phyloP scores from a whole-genome alignment of 1,139 yeast genomes.

The Arxiozyma heterogenica region DNA sequence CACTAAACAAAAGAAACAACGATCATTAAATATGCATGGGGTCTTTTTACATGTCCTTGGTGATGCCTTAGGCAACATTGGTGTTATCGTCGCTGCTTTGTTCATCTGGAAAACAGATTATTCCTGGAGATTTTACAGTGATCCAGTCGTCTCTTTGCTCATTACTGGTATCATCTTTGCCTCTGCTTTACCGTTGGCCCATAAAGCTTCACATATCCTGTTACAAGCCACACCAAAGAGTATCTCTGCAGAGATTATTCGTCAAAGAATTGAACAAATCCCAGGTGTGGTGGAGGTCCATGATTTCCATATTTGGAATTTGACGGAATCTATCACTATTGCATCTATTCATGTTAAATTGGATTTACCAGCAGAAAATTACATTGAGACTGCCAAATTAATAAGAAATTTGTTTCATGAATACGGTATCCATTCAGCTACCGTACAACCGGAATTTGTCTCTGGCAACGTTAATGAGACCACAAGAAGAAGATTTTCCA shows the following conservation, averaged over 20 bases:
- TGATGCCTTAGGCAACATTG: constrained; percentile 91
- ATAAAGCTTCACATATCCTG: constrained; percentile 76
- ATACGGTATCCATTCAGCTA: constrained; percentile 85
- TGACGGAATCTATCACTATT: constrained; percentile 77
- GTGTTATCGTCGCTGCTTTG: constrained; percentile 82
- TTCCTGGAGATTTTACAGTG: constrained; percentile 78
- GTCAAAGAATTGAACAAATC: constrained; percentile 54
- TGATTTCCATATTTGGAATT: constrained; percentile 94
- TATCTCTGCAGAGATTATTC: constrained; percentile 66
- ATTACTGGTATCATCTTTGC: constrained; percentile 85
- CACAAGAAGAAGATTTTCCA: constrained; percentile 31
- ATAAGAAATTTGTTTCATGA: constrained; percentile 75
- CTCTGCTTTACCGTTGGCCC: constrained; percentile 84
- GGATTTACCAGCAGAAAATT: constrained; percentile 52
- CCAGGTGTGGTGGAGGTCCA: constrained; percentile 78
- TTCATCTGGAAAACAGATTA: constrained; percentile 91
- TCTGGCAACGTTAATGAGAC: constrained; percentile 25
- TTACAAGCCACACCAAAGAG: constrained; percentile 87
- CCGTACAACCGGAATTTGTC: constrained; percentile 84
- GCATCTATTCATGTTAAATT: constrained; percentile 87
- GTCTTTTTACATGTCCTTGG: constrained; percentile 92
- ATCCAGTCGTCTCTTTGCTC: constrained; percentile 75
- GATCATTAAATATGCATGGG: constrained; percentile 92
- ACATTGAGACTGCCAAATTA: constrained; percentile 60
- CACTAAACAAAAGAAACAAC: constrained; percentile 11